Evolutionary conservation across 202 grass and related monocot species (phyloP).

Genomic region (Dendrocalamus latiflorus): DNA sequence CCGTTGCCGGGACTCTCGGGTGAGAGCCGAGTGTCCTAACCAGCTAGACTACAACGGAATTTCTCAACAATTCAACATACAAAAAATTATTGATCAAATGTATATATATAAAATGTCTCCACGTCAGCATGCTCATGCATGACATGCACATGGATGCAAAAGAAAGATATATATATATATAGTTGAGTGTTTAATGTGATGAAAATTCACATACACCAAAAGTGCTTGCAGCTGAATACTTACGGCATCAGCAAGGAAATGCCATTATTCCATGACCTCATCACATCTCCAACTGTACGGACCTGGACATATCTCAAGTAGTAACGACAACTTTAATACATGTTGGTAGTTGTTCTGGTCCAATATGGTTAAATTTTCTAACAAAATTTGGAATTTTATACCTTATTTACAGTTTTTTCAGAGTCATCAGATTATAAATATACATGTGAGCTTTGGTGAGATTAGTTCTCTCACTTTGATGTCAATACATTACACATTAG

Average conservation of each 20-base stretch:
- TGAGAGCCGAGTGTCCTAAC: constrained; percentile 80
- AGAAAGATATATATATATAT: too few relatives aligned
- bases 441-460: not conserved
- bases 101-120: too few relatives aligned
- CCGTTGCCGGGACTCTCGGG: too few relatives aligned
- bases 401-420: not conserved
- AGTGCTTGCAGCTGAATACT: too few relatives aligned
- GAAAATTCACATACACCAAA: too few relatives aligned
- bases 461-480: not conserved
- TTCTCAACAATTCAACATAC: too few relatives aligned
- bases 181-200: too few relatives aligned
- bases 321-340: not conserved
- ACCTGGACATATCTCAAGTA: not conserved
- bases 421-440: not conserved
- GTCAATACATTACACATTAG: not conserved
- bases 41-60: constrained; percentile 72
- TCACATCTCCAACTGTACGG: not conserved
- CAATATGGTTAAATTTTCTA: not conserved
- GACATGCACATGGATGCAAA: too few relatives aligned
- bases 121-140: too few relatives aligned
- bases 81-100: too few relatives aligned
- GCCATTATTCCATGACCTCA: not conserved
- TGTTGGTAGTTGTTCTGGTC: not conserved
- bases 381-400: not conserved
- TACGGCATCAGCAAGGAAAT: too few relatives aligned